Base-by-base conservation (phyloP, 2,329 filamentous ascomycete genomes). In the Claviceps digitariae region DNA sequence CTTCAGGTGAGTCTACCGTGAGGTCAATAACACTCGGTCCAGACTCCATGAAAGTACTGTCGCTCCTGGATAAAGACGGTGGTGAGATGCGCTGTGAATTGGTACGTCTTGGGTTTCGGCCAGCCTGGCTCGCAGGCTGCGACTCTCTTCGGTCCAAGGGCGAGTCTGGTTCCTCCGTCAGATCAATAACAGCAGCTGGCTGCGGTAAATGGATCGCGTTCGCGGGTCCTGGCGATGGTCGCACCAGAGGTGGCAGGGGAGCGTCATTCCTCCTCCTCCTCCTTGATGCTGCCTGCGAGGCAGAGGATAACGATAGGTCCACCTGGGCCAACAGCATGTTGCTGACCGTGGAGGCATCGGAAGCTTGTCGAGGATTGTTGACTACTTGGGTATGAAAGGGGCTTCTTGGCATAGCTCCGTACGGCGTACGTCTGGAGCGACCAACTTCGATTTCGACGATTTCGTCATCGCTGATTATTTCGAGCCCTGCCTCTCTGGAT, bases 101-200 rank as follows among this genome's bases (percentile, higher is more conserved):
- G 20, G 72, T 74, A 20, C 73, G 63, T 31, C 72, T 65, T 2
- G 71, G 69, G 52, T 75, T 72, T 46, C 66, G 61, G 13, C 58
- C 57, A 25, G 52, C 25, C 40, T 34, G 50, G 23, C n/a, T 43
- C 21, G 52, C 52, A 25, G 54, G 56, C 25, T 62, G 69, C 52
- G 68, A 58, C 23, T 53, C 54, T 44, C 69, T 65, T 58, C 67
- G 66, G 48, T 69, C 59, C 8, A 60, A 56, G 6, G 74, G 72
- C 20, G 73, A 76, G 60, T 77, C 74, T 0, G 74, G 73, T 57
- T 77, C 75, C 10, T 67, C 68, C 0, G 75, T 78, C 48, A 79
- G 62, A 54, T 78, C 75, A 45, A 78, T 78, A 15, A 77, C 63
- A 20, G 67, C 58, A 6, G 65, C 51, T 4, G 54, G 44, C 29